Conservation (phyloP, 1,284 basidiomycete species). For the Pholiota adiposa region DNA sequence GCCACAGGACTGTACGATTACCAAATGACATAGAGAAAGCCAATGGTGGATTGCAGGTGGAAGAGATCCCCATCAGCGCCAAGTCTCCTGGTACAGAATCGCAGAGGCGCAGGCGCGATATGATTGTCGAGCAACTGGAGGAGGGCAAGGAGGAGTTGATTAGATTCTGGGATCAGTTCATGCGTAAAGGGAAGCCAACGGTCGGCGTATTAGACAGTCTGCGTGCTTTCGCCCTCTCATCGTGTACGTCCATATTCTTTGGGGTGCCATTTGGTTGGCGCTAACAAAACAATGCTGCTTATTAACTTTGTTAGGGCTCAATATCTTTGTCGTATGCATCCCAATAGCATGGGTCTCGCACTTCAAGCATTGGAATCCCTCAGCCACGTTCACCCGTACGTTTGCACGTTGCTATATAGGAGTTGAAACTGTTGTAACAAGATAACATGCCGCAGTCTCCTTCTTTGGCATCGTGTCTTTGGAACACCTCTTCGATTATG, state of each 20-base stretch:
- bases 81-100: slow-evolving; percentile 20
- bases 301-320: slow-evolving; percentile 49
- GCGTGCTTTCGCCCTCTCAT: slow-evolving; percentile 50
- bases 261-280: neutral
- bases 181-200: slow-evolving; percentile 51
- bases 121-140: slow-evolving; percentile 20
- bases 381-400: slow-evolving; percentile 44
- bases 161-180: slow-evolving; percentile 51
- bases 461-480: slow-evolving; percentile 63
- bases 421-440: slow-evolving; percentile 6
- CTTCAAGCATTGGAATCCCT: slow-evolving; percentile 40
- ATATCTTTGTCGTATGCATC: slow-evolving; percentile 62
- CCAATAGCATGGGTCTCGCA: slow-evolving; percentile 69
- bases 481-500: slow-evolving; percentile 61
- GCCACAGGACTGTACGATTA: slow-evolving; percentile 4
- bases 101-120: slow-evolving; percentile 20
- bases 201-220: slow-evolving; percentile 52
- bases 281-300: neutral
- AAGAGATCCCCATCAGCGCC: neutral
- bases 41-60: neutral
- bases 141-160: slow-evolving; percentile 25
- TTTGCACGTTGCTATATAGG: neutral
- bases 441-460: slow-evolving; percentile 41
- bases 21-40: slow-evolving; percentile 6
- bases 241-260: slow-evolving; percentile 46